A percentile compares a stretch with the other conserved stretches of the same genome.
Evolutionary conservation across 352 stramenopile species (phyloP).

Genomic region (Phytophthora idaei): DNA sequence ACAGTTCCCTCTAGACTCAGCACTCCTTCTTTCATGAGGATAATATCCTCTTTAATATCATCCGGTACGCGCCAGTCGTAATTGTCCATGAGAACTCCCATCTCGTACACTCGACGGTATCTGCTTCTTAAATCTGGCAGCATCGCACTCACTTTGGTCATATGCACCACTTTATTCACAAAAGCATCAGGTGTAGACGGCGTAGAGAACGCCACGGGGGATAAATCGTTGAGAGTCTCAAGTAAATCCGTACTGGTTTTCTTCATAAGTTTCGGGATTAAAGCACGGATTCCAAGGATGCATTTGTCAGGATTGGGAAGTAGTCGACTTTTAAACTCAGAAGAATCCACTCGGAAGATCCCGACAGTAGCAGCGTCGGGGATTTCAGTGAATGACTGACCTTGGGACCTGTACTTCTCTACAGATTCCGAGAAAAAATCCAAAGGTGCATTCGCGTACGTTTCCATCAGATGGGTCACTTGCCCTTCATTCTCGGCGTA

Average conservation of each 20-base stretch:
- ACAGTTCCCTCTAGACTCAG: slow-evolving; percentile 89
- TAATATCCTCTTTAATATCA: slow-evolving; percentile 92
- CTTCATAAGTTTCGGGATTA: slow-evolving; percentile 93
- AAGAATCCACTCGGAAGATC: slow-evolving; percentile 93
- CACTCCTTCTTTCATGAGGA: slow-evolving; percentile 94
- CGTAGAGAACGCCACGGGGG: slow-evolving; percentile 80
- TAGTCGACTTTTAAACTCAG: slow-evolving; percentile 84
- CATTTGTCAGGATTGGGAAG: slow-evolving; percentile 90
- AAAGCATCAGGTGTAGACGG: slow-evolving; percentile 77
- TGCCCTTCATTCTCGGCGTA: slow-evolving; percentile 88
- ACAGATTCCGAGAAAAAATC: slow-evolving; percentile 86
- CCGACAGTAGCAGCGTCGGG: slow-evolving; percentile 84
- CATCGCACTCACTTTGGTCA: slow-evolving; percentile 69
- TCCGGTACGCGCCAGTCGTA: slow-evolving; percentile 92
- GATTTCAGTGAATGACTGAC: slow-evolving; percentile 84
- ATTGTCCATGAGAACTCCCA: slow-evolving; percentile 92
- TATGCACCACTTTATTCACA: slow-evolving; percentile 90
- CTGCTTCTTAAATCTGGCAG: slow-evolving; percentile 71
- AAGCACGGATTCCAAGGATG: slow-evolving; percentile 76
- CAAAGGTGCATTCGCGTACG: slow-evolving; percentile 73
- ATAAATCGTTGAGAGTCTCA: slow-evolving; percentile 83
- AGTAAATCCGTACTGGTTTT: slow-evolving; percentile 76
- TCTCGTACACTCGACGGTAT: slow-evolving; percentile 85
- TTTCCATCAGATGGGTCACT: slow-evolving; percentile 59
- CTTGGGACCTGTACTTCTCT: slow-evolving; percentile 82